A percentile compares a stretch with the other conserved stretches of the same genome.
These are phyloP conservation scores for Sporothrix variecibatus DNA, from an alignment of 2,329 filamentous ascomycete genomes.

Conservation along the genomic window DNA sequence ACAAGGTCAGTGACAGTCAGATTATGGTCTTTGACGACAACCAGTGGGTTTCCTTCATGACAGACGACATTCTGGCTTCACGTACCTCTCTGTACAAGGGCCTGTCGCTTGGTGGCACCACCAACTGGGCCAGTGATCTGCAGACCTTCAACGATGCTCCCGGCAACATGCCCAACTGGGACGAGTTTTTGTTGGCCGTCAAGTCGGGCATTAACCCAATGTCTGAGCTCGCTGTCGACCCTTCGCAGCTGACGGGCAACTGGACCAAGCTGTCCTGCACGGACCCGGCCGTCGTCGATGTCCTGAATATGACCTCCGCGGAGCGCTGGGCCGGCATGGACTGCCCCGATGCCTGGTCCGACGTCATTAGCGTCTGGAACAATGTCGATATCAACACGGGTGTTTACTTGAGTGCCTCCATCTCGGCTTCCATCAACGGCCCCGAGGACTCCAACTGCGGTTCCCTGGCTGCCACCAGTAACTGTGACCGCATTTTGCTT, in stretches of 20 bases:
- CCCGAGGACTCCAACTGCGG: constrained; percentile 14
- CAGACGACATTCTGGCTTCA: constrained; percentile 25
- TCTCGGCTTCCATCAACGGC: constrained; percentile 23
- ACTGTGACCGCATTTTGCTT: constrained; percentile 22
- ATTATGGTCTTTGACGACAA: constrained; percentile 27
- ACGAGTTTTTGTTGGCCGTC: constrained; percentile 9
- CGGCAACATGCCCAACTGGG: constrained; percentile 25
- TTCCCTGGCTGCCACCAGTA: background rate
- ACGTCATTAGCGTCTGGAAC: constrained; percentile 34
- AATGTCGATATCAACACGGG: constrained; percentile 24
- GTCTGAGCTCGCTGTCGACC: constrained; percentile 17
- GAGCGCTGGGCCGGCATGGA: constrained; percentile 36
- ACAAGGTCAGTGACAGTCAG: constrained; percentile 27
- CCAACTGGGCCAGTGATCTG: constrained; percentile 36
- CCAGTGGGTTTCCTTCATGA: constrained; percentile 33
- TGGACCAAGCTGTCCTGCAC: constrained; percentile 35
- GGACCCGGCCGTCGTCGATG: constrained; percentile 19
- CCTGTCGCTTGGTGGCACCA: constrained; percentile 31
- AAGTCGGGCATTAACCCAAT: constrained; percentile 30
- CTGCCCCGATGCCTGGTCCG: constrained; percentile 35
- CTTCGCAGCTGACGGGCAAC: constrained; percentile 27
- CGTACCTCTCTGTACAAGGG: constrained; percentile 27
- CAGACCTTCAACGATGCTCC: constrained; percentile 23
- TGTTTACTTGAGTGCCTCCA: constrained; percentile 29
- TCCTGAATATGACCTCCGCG: constrained; percentile 14